A percentile compares a stretch with the other conserved stretches of the same genome.
Conservation (phyloP, 2,329 filamentous ascomycete species). For the Berkeleyomyces rouxiae region DNA sequence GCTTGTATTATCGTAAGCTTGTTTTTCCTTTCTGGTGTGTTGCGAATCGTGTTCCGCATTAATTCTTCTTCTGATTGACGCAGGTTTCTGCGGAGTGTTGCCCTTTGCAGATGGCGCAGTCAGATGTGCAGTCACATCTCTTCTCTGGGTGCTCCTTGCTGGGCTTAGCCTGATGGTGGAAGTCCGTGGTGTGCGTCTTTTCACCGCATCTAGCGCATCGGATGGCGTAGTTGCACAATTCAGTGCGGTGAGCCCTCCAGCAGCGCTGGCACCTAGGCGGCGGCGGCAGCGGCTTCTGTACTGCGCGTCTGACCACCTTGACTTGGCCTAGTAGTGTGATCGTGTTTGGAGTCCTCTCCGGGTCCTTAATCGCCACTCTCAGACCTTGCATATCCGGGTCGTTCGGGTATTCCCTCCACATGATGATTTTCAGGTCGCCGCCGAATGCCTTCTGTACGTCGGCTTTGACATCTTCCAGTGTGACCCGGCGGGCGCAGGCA, state of each 20-base stretch:
- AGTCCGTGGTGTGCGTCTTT: not conserved
- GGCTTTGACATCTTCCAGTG: not conserved
- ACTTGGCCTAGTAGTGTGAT: not conserved
- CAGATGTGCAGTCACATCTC: not conserved
- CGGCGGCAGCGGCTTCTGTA: not conserved
- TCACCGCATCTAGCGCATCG: not conserved
- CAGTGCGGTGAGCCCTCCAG: not conserved
- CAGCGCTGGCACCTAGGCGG: not conserved
- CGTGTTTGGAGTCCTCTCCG: not conserved
- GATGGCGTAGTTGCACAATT: not conserved
- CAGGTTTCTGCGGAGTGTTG: no score
- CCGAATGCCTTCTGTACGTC: not conserved
- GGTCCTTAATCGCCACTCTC: not conserved
- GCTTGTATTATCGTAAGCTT: not conserved
- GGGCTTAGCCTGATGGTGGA: not conserved
- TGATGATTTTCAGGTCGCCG: not conserved
- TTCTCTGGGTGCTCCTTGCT: not conserved
- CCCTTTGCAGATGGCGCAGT: not conserved
- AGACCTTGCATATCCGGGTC: not conserved
- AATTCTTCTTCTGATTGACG: not conserved
- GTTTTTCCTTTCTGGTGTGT: not conserved
- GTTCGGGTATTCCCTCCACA: not conserved
- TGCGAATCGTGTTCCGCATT: not conserved
- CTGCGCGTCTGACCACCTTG: not conserved
- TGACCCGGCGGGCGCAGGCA: not conserved